These are phyloP conservation scores for Lepraria neglecta DNA, from an alignment of 495 filamentous ascomycete species.

Conservation along the genomic window DNA sequence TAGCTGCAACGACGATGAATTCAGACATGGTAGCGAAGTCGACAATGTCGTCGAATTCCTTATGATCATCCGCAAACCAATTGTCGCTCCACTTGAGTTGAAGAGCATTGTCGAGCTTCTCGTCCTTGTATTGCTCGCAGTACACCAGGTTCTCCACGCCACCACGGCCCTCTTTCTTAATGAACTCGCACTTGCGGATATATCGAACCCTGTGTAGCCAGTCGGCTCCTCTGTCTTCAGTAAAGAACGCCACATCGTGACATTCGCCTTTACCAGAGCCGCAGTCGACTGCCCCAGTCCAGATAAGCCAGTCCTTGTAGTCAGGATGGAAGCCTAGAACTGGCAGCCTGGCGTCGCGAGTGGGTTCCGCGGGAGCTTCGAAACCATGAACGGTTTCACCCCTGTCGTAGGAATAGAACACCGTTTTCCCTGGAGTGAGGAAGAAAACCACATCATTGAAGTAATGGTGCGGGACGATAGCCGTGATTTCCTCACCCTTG, in stretches of 20 bases:
- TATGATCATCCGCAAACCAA: constrained; percentile 56
- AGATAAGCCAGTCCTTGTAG: constrained; percentile 80
- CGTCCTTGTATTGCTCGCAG: constrained; percentile 67
- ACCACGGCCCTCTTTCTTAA: constrained; percentile 54
- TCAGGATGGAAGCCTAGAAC: constrained; percentile 73
- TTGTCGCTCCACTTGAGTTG: constrained; percentile 68
- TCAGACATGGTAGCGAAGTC: constrained; percentile 90
- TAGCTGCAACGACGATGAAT: constrained; percentile 84
- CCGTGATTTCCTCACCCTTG: constrained; percentile 54
- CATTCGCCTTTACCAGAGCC: constrained; percentile 45
- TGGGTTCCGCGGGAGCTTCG: constrained; percentile 49
- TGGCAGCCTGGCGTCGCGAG: constrained; percentile 38
- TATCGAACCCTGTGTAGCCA: constrained; percentile 65
- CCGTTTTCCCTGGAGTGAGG: constrained; percentile 58
- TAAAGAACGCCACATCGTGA: constrained; percentile 62
- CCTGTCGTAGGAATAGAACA: constrained; percentile 73
- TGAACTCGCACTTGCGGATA: constrained; percentile 76
- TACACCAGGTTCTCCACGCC: constrained; percentile 64
- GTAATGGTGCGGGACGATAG: constrained; percentile 67
- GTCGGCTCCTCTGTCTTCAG: constrained; percentile 64
- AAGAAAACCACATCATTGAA: constrained; percentile 81
- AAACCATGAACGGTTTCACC: constrained; percentile 63
- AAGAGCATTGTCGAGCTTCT: constrained; percentile 51
- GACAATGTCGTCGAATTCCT: constrained; percentile 61
- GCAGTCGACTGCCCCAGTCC: constrained; percentile 67